phyloP scores from a whole-genome alignment of 352 stramenopile genomes.

The Sclerospora graminicola region DNA sequence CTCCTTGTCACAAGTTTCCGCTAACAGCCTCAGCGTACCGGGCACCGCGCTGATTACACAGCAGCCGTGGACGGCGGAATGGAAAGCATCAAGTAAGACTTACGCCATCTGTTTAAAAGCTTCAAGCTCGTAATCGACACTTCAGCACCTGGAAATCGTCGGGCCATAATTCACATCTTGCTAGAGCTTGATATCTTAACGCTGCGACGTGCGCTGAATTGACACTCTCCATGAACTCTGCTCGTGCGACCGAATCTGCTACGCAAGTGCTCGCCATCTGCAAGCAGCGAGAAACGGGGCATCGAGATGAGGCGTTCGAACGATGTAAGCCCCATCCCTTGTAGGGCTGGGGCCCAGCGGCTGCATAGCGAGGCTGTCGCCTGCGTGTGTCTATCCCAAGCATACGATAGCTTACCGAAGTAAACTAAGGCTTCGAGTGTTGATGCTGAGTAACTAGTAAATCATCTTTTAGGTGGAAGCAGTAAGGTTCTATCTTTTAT shows the following conservation, averaged over 20 bases:
- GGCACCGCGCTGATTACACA: too few species aligned
- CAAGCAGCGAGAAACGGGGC: constrained; percentile 20
- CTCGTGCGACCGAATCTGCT: too few species aligned
- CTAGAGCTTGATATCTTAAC: constrained; percentile 9
- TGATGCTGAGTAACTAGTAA: too few species aligned
- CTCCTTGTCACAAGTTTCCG: too few species aligned
- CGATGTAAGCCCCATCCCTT: constrained; percentile 19
- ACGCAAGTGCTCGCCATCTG: constrained; percentile 6
- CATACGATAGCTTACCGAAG: neutral
- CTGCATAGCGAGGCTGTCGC: constrained; percentile 13
- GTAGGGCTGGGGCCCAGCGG: neutral
- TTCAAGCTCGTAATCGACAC: constrained; percentile 18
- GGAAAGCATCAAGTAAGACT: constrained; percentile 6
- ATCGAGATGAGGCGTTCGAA: too few species aligned
- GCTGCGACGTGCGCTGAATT: constrained; percentile 1
- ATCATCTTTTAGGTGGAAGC: constrained; percentile 1
- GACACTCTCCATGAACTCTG: too few species aligned
- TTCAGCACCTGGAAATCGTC: constrained; percentile 5
- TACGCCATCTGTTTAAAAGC: constrained; percentile 13
- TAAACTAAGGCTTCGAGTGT: neutral
- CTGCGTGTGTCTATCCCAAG: constrained; percentile 14
- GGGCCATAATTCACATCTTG: too few species aligned
- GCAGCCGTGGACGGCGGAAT: constrained; percentile 8
- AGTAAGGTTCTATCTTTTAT: constrained; percentile 6
- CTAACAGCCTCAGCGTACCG: neutral